Evolutionary conservation across 176 grass and related monocot genomes (phyloP).

Genomic region (Carex kokanica): DNA sequence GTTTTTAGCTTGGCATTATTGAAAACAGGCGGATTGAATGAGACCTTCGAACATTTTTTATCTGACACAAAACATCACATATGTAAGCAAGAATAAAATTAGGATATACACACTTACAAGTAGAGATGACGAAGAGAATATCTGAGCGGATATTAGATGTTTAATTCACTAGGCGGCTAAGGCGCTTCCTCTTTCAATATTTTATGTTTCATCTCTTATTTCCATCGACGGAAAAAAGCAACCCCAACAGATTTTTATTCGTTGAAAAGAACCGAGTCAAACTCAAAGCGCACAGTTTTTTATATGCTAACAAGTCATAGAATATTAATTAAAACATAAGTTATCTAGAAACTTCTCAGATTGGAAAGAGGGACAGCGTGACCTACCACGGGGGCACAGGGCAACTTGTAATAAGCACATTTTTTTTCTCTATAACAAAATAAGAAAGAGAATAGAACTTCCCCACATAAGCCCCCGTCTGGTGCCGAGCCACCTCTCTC

Average conservation of each 20-base stretch:
- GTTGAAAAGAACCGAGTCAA: not conserved
- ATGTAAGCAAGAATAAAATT: not conserved
- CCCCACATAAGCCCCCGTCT: not conserved
- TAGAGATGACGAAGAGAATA: not conserved
- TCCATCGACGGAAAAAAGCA: not conserved
- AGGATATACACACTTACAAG: not conserved
- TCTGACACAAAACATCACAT: not conserved
- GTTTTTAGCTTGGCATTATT: not conserved
- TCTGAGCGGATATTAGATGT: not conserved
- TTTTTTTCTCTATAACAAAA: not conserved
- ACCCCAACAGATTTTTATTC: not conserved
- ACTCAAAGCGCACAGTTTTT: not conserved
- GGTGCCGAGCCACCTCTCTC: not conserved
- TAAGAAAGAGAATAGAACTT: not conserved
- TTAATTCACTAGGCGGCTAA: not conserved
- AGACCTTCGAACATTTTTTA: not conserved
- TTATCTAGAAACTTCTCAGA: constrained; percentile 7
- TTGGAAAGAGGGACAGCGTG: not conserved
- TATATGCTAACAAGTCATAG: not conserved
- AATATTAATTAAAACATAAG: not conserved
- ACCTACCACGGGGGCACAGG: not conserved
- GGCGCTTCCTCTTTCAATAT: not conserved
- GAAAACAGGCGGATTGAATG: not conserved
- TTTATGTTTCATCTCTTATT: not conserved
- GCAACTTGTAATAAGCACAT: constrained; percentile 9